Evolutionary conservation across 163 green algal genomes (phyloP), one percentile per base, ranked within the genome.

Genomic region (Coccomyxa subellipsoidea): DNA sequence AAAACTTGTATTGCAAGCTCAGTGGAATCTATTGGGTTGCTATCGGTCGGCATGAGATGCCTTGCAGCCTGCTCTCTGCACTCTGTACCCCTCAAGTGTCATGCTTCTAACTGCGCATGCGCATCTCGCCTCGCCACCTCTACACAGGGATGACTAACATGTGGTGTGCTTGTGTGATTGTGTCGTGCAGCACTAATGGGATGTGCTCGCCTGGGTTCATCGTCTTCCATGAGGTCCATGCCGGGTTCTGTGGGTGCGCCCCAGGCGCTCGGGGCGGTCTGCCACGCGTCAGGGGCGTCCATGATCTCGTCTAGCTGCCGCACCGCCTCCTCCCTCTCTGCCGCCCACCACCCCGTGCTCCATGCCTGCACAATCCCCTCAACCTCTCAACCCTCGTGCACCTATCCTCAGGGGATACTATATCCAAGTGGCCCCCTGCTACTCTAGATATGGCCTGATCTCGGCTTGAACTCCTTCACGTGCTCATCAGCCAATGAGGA

Each of bases 261-360:
- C 83, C 77, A 40, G 36, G 76, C 73, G 53, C 59, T 37, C 0
- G 77, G 71, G 0, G 85, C 83, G 0, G 89, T 81, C 37, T 85
- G 80, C 89, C 89, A 92, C 23, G 85, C 87, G 21, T 81, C 27
- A 2, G 71, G 73, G 31, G 79, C 69, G 15, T 90, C 85, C 73
- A 87, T 73, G 12, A 80, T 47, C 0, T 83, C 83, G 3, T 86
- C 81, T 37, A 92, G 79, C 82, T 85, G 81, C n/a, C 81, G 73
- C 40, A 82, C 32, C 4, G 79, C 87, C 29, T 92, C 88, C 36
- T 81, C 78, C 32, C 35, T 7, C 83, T 92, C 88, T 3, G 88
- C 89, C 3, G 31, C 69, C 66, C 89, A 81, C 89, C 89, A 93
- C 8, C 40, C 83, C 38, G 76, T 69, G 40, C 47, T 40, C 86